Base-by-base conservation (phyloP, 345 rosid genomes). In the Punica granatum region DNA sequence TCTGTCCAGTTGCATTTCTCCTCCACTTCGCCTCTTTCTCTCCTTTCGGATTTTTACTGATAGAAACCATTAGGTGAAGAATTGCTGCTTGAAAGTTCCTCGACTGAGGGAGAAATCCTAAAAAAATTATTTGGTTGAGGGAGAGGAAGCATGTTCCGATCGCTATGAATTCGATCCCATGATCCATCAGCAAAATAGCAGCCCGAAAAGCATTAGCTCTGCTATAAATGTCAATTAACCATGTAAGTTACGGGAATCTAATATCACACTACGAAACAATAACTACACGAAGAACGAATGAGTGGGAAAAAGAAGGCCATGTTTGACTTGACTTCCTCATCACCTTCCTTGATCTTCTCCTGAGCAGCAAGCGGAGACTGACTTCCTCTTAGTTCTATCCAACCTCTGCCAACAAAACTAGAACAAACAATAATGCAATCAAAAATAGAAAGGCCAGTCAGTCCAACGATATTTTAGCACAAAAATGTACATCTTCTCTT, bases 141-240 rank as follows among this genome's bases (percentile, higher is more conserved):
- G n/a, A n/a, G n/a, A n/a, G n/a, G n/a, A n/a, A n/a, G n/a, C n/a
- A n/a, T n/a, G n/a, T n/a, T n/a, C n/a, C n/a, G n/a, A n/a, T n/a
- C n/a, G n/a, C 82, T 62, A 83, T 83, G 41, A 80, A 63, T 37
- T 54, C 58, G 59, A 80, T 83, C 86, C 87, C 85, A 32, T 85
- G 92, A 61, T 90, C 88, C 90, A 88, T 88, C 82, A 88, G 71
- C 82, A 75, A 19, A 90, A 88, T 37, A 88, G 66, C 34, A 88
- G 72, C 70, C 92, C 90, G 61, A 88, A 85, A 46, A 88, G 75
- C 85, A 83, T 85, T 44, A 88, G 70, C 73, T 88, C 92, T 88
- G 90, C 67, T 36, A n/a, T n/a, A n/a, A n/a, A n/a, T n/a, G n/a
- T n/a, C n/a, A n/a, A n/a, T 30, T 28, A n/a, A 56, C 9, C 32